These are phyloP conservation scores for Alternaria burnsii DNA, from an alignment of 2,329 filamentous ascomycete genomes.

Conservation along the genomic window DNA sequence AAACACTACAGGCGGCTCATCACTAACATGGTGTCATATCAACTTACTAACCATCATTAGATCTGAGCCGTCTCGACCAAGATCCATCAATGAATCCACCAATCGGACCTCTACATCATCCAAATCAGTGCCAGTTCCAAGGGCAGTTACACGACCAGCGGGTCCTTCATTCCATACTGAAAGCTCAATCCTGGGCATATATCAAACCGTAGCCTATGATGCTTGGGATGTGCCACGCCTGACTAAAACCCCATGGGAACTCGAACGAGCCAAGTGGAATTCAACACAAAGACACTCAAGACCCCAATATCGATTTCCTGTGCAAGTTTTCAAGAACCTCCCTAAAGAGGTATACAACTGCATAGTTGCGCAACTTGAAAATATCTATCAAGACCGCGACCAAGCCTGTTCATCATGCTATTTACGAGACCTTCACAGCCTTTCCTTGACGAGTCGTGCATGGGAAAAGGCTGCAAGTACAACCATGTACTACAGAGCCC, in stretches of 20 bases:
- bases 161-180: neutral
- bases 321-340: conserved; percentile 55
- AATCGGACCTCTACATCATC: conserved; percentile 8
- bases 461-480: conserved; percentile 64
- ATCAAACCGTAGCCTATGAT: neutral
- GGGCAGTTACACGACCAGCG: conserved; percentile 5
- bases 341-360: conserved; percentile 65
- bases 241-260: conserved; percentile 52
- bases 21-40: neutral
- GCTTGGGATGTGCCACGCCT: conserved; percentile 30
- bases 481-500: conserved; percentile 61
- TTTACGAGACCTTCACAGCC: conserved; percentile 61
- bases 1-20: neutral
- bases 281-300: conserved; percentile 42
- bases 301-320: conserved; percentile 27
- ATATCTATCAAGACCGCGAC: conserved; percentile 49
- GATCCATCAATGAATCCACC: conserved; percentile 4
- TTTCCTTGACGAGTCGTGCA: conserved; percentile 63
- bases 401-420: conserved; percentile 62
- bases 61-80: conserved; percentile 18
- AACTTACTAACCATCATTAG: conserved; percentile 11
- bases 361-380: conserved; percentile 61
- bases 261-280: conserved; percentile 43
- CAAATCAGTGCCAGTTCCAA: conserved; percentile 7
- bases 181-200: neutral